These are phyloP conservation scores for Maudiozyma turicensis DNA, from an alignment of 805 yeast species.

Conservation along the genomic window DNA sequence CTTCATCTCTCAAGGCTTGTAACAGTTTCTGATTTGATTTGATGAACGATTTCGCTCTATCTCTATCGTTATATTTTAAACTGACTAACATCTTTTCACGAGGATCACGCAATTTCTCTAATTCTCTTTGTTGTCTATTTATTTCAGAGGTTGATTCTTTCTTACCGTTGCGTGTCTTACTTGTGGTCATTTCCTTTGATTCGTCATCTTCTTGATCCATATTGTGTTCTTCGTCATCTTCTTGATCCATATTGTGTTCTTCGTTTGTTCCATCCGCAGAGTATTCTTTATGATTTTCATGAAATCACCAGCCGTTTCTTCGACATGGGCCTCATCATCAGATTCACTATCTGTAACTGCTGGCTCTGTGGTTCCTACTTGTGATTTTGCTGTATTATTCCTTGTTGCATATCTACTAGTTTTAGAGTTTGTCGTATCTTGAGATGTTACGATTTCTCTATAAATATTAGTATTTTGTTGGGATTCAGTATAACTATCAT, in stretches of 20 bases:
- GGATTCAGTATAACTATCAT: background rate
- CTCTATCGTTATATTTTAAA: constrained; percentile 28
- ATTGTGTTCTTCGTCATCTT: background rate
- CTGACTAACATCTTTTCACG: constrained; percentile 28
- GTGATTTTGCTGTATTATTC: background rate
- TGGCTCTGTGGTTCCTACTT: background rate
- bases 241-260: background rate
- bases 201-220: background rate
- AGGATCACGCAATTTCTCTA: constrained; percentile 26
- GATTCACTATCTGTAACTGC: background rate
- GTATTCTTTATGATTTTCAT: background rate
- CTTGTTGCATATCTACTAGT: background rate
- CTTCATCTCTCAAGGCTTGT: constrained; percentile 27
- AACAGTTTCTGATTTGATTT: constrained; percentile 26
- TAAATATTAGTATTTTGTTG: too few species aligned
- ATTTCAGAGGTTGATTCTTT: constrained; percentile 1
- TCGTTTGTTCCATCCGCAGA: background rate
- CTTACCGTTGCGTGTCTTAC: background rate
- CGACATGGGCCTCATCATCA: background rate
- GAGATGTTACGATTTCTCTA: background rate
- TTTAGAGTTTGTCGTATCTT: background rate
- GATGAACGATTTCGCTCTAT: constrained; percentile 27
- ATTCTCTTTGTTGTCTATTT: constrained; percentile 19
- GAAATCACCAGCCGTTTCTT: background rate
- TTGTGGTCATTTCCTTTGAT: background rate